A percentile compares a stretch with the other conserved stretches of the same genome.
Evolutionary conservation across 2,329 filamentous ascomycete species (phyloP).

Genomic region (Verticillium longisporum): DNA sequence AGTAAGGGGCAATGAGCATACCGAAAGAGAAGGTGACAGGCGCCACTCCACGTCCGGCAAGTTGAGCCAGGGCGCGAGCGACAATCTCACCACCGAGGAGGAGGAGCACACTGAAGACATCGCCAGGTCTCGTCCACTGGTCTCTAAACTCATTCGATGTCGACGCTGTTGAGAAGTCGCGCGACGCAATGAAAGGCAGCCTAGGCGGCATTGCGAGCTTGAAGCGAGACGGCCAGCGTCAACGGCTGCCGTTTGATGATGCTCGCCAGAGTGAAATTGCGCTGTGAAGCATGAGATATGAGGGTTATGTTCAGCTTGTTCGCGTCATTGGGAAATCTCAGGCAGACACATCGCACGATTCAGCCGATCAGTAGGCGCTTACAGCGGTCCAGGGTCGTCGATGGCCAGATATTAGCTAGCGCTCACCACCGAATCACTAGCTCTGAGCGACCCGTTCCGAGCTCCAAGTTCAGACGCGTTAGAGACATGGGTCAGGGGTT

Average conservation of each 20-base stretch:
- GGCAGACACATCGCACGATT: too few relatives aligned
- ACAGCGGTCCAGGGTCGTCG: too few relatives aligned
- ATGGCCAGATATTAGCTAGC: background rate
- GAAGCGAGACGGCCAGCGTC: too few relatives aligned
- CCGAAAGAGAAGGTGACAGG: constrained; percentile 25
- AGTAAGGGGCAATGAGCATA: background rate
- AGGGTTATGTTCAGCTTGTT: too few relatives aligned
- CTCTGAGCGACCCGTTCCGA: background rate
- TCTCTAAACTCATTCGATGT: background rate
- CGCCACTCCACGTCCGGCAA: constrained; percentile 15
- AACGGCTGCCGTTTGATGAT: too few relatives aligned
- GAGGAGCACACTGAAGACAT: constrained; percentile 23
- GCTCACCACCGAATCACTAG: background rate
- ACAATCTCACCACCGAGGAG: constrained; percentile 27
- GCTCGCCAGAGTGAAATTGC: too few relatives aligned
- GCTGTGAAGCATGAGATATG: too few relatives aligned
- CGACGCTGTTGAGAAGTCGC: constrained; percentile 1
- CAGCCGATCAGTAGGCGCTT: too few relatives aligned
- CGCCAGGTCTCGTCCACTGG: constrained; percentile 9
- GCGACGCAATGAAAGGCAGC: background rate
- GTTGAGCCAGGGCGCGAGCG: constrained; percentile 21
- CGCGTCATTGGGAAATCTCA: too few relatives aligned
- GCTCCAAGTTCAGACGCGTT: background rate
- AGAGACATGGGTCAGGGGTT: background rate
- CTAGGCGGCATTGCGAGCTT: background rate